Conservation (phyloP, 1,139 yeast genomes). For the Candida dubliniensis region DNA sequence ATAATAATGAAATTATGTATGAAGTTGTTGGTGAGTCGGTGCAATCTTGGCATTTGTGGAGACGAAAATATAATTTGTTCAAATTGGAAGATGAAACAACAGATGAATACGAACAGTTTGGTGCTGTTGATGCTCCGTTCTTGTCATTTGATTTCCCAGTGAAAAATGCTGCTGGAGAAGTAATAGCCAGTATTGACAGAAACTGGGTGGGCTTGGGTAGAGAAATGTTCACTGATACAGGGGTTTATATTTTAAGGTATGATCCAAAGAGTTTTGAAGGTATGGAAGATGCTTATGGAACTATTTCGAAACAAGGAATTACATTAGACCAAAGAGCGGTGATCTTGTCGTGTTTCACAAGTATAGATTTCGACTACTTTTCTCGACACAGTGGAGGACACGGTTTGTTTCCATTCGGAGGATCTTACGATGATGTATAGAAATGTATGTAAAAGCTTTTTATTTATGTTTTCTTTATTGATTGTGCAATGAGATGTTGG, state of each 20-base stretch:
- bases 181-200: conserved; percentile 78
- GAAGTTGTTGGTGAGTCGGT: conserved; percentile 79
- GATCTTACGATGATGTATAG: conserved; percentile 24
- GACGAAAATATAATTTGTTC: conserved; percentile 81
- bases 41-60: conserved; percentile 94
- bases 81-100: conserved; percentile 46
- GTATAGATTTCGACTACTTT: conserved; percentile 93
- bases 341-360: conserved; percentile 80
- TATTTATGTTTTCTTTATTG: conserved; percentile 7
- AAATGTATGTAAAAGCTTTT: neutral
- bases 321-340: conserved; percentile 84
- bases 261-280: conserved; percentile 66
- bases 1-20: conserved; percentile 33
- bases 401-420: conserved; percentile 38
- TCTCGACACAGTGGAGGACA: conserved; percentile 76
- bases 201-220: conserved; percentile 95
- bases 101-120: conserved; percentile 67
- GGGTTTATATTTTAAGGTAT: conserved; percentile 84
- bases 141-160: conserved; percentile 86
- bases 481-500: conserved; percentile 11
- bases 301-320: conserved; percentile 11
- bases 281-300: conserved; percentile 24
- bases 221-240: conserved; percentile 91
- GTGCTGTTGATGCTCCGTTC: conserved; percentile 83
- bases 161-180: conserved; percentile 52